A percentile compares a stretch with the other conserved stretches of the same genome.
Conservation (phyloP, 202 grass and related monocot species). For the Sporobolus alterniflorus region DNA sequence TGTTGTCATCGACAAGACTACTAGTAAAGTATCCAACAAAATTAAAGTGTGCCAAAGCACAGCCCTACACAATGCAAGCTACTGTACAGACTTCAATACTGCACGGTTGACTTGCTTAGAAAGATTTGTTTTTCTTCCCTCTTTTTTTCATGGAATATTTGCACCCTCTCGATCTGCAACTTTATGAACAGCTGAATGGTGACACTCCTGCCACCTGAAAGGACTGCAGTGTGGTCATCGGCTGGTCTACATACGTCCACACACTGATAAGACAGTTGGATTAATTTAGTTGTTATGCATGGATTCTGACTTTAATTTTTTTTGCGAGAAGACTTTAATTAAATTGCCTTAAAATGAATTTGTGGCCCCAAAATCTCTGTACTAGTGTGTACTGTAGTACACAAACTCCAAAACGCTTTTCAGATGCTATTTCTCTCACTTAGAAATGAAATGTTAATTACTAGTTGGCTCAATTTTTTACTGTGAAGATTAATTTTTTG, state of each 20-base stretch:
- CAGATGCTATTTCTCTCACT: no score
- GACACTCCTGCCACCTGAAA: conserved; percentile 38
- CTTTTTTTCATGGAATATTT: neutral
- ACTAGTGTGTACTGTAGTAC: neutral
- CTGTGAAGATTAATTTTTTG: no score
- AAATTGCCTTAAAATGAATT: no score
- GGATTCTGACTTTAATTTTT: neutral
- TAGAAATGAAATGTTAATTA: no score
- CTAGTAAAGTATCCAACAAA: neutral
- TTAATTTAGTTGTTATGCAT: neutral
- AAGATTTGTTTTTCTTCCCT: neutral
- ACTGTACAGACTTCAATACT: neutral
- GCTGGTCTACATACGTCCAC: no score
- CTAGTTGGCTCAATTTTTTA: no score
- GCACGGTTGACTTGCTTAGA: conserved; percentile 1
- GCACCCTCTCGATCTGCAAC: neutral
- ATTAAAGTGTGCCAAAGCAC: neutral
- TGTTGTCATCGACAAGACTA: conserved; percentile 20
- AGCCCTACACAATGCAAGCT: neutral
- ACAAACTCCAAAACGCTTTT: neutral
- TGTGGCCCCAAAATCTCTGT: neutral
- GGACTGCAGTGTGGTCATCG: conserved; percentile 21
- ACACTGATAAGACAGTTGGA: conserved; percentile 27
- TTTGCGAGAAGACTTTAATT: no score
- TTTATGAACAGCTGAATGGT: conserved; percentile 34